Percentiles rank a stretch among this genome's conserved stretches.
Conservation (phyloP, 176 grass and related monocot species). For the Cenchrus purpureus region DNA sequence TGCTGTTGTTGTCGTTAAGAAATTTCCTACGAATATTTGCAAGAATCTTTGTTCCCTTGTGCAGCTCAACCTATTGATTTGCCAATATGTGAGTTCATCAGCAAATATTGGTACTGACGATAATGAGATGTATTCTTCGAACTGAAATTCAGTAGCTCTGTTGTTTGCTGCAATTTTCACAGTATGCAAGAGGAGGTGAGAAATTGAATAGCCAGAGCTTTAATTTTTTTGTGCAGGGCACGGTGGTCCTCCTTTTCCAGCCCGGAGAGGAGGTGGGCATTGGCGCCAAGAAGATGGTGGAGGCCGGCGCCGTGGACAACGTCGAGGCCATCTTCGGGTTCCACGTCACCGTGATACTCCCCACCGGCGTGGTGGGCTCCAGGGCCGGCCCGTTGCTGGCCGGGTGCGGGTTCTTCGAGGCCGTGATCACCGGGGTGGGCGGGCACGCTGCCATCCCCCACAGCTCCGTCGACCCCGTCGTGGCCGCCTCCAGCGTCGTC, state of each 20-base stretch:
- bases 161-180: not conserved
- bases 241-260: slow-evolving; percentile 87
- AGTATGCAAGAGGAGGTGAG: not conserved
- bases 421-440: slow-evolving; percentile 79
- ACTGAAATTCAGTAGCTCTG: not conserved
- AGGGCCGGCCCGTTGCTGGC: slow-evolving; percentile 74
- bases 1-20: not conserved
- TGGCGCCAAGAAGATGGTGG: slow-evolving; percentile 88
- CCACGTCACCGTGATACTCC: slow-evolving; percentile 53
- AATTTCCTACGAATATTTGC: not conserved
- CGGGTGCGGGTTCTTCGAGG: slow-evolving; percentile 90
- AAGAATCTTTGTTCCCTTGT: not conserved
- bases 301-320: slow-evolving; percentile 68
- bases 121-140: not conserved
- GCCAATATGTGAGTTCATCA: not conserved
- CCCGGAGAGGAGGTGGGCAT: slow-evolving; percentile 85
- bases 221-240: slow-evolving; percentile 58
- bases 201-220: not conserved
- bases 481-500: slow-evolving; percentile 84
- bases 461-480: slow-evolving; percentile 72
- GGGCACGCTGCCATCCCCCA: slow-evolving; percentile 84
- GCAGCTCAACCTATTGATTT: not conserved
- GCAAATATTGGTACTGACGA: not conserved
- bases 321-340: slow-evolving; percentile 89
- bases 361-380: slow-evolving; percentile 70